These are phyloP conservation scores for Aspergillus sparsus DNA, from an alignment of 495 filamentous ascomycete genomes.

Conservation along the genomic window DNA sequence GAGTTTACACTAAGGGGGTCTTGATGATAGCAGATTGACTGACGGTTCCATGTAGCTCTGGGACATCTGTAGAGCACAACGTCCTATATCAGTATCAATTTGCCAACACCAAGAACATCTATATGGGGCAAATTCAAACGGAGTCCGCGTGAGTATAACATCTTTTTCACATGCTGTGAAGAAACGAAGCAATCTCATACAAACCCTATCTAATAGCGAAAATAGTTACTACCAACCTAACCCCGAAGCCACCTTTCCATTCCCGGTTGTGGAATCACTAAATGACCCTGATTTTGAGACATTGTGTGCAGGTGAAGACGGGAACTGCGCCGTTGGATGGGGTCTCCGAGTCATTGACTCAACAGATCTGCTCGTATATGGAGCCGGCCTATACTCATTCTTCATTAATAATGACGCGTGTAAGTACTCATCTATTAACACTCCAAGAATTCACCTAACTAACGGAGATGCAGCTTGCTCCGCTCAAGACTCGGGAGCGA, in stretches of 20 bases:
- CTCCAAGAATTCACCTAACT: conserved; percentile 19
- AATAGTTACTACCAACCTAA: conserved; percentile 62
- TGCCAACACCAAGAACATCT: conserved; percentile 65
- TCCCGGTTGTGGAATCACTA: conserved; percentile 39
- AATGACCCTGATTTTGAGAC: conserved; percentile 60
- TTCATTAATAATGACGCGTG: conserved; percentile 58
- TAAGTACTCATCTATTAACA: conserved; percentile 48
- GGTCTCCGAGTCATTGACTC: conserved; percentile 65
- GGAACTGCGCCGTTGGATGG: conserved; percentile 53
- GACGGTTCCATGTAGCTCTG: conserved; percentile 41
- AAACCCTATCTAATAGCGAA: neutral
- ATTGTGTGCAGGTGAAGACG: conserved; percentile 52
- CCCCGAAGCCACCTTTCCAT: conserved; percentile 61
- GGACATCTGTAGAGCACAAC: conserved; percentile 76
- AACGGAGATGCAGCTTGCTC: conserved; percentile 15
- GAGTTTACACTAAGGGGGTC: conserved; percentile 13
- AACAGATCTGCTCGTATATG: conserved; percentile 61
- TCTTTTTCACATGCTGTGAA: neutral
- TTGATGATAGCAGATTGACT: neutral
- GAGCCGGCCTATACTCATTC: conserved; percentile 75
- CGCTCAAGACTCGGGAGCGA: conserved; percentile 12
- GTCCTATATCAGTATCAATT: conserved; percentile 82
- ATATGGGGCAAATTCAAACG: conserved; percentile 77
- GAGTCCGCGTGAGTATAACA: conserved; percentile 61
- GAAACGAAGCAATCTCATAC: no score